Evolutionary conservation across 1,284 basidiomycete species (phyloP).

Genomic region (Macrocystidia cucumis): DNA sequence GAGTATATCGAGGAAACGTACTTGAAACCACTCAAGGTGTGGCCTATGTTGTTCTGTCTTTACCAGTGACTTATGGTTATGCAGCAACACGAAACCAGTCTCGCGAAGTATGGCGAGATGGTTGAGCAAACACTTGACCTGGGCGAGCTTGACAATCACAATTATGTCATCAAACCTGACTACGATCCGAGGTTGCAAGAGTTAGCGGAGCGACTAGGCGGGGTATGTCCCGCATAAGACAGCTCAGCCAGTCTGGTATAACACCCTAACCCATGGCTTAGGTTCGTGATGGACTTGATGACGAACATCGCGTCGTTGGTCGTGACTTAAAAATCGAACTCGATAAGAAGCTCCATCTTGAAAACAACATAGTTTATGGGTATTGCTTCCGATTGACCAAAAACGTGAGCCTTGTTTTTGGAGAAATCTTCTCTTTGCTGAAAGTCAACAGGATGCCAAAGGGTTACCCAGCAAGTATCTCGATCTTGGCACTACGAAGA

Average conservation of each 20-base stretch:
- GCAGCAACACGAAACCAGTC: constrained; percentile 55
- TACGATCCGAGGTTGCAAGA: constrained; percentile 75
- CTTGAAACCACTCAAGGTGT: constrained; percentile 52
- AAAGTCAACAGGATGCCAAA: constrained; percentile 64
- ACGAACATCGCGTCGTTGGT: constrained; percentile 73
- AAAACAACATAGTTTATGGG: constrained; percentile 87
- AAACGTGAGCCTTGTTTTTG: constrained; percentile 47
- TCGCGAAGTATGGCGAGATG: constrained; percentile 86
- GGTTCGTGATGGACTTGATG: constrained; percentile 78
- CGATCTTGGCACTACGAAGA: constrained; percentile 84
- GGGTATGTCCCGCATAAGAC: constrained; percentile 24
- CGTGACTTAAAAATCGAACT: constrained; percentile 78
- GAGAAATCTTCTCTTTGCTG: background rate
- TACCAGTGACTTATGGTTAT: background rate
- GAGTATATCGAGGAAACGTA: constrained; percentile 65
- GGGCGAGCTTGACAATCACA: constrained; percentile 76
- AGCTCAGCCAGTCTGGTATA: background rate
- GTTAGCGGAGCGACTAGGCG: constrained; percentile 62
- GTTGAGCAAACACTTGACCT: constrained; percentile 95
- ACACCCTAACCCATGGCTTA: constrained; percentile 15
- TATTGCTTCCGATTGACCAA: constrained; percentile 95
- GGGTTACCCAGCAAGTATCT: constrained; percentile 71
- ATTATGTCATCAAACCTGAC: constrained; percentile 90
- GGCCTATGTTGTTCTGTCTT: too few species aligned
- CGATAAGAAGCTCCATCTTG: constrained; percentile 95